phyloP scores from a whole-genome alignment of 2,329 filamentous ascomycete genomes.

The Phaeoacremonium minimum region DNA sequence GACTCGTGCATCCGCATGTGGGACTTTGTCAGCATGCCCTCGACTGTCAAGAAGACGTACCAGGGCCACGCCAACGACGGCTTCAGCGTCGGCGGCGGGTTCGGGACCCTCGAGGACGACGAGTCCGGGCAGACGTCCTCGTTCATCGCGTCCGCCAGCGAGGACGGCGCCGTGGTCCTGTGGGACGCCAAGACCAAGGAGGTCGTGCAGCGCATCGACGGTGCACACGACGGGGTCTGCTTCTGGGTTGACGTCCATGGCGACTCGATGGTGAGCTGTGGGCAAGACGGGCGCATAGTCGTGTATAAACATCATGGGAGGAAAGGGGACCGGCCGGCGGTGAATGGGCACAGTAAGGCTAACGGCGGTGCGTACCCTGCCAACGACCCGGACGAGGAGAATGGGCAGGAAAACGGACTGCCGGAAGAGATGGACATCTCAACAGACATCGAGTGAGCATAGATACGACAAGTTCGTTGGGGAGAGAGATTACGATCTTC shows the following conservation, averaged over 20 bases:
- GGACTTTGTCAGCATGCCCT: constrained; percentile 80
- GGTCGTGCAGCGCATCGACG: constrained; percentile 62
- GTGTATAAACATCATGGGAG: constrained; percentile 41
- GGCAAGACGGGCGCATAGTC: constrained; percentile 48
- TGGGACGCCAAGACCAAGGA: constrained; percentile 91
- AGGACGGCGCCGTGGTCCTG: constrained; percentile 78
- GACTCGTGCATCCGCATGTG: constrained; percentile 88
- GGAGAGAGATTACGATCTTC: too few relatives aligned
- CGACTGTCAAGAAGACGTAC: constrained; percentile 89
- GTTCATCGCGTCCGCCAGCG: constrained; percentile 80
- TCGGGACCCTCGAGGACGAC: constrained; percentile 51
- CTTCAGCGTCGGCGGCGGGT: constrained; percentile 81
- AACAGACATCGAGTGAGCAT: too few relatives aligned
- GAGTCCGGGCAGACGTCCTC: constrained; percentile 19
- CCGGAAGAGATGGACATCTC: too few relatives aligned
- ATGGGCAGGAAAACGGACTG: too few relatives aligned
- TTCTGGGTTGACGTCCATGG: constrained; percentile 62
- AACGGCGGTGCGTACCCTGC: too few relatives aligned
- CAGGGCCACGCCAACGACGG: constrained; percentile 83
- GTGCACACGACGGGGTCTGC: constrained; percentile 52
- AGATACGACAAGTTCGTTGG: too few relatives aligned
- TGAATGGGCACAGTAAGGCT: background rate
- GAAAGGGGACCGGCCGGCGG: background rate
- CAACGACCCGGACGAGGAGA: too few relatives aligned
- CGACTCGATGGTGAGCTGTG: constrained; percentile 52